Evolutionary conservation across 2,329 filamentous ascomycete species (phyloP), one percentile per base, ranked within the genome.

Genomic region (Apiospora kogelbergensis): DNA sequence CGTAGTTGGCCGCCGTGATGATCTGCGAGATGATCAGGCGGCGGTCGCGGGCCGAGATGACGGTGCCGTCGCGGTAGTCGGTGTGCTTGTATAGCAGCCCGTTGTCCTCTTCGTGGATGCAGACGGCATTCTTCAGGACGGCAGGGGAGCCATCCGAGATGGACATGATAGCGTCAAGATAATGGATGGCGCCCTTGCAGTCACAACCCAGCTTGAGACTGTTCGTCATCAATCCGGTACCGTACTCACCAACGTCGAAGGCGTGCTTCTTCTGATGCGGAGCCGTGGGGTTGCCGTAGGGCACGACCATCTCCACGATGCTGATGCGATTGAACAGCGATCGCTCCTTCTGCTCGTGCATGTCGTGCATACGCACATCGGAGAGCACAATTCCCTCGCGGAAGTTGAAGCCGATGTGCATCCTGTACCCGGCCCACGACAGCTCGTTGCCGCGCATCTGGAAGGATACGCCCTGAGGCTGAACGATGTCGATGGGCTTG

Each of bases 61-160:
- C 67, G 42, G 37, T 64, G 65, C 91, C 88, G 74, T 93, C 91
- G 57, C 91, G 87, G 85, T 93, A 93, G 76, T 93, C 91, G 30
- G 89, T 92, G 79, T 91, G 89, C 78, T 93, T 93, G 85, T 92
- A 93, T 6, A 93, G 81, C 67, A 93, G 92, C 6, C 91, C 91
- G 1, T 88, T 87, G 72, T 93, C 91, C 79, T 93, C 91, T 78
- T 93, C 91, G 78, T 93, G 91, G 69, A 93, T 91, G 74, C 91
- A 93, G 72, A 93, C 92, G 33, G 92, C 93, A 73, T 95, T 92
- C 81, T 93, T 92, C 80, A 94, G 90, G 2, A 89, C 88, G 6
- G 88, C 89, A 3, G 89, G 86, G 20, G 89, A 86, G 41, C 92
- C 92, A 3, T 89, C 88, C n/a, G 86, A 83, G 76, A 91, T 92